Base-by-base conservation (phyloP, 1,139 yeast species). In the Blastobotrys apis region DNA sequence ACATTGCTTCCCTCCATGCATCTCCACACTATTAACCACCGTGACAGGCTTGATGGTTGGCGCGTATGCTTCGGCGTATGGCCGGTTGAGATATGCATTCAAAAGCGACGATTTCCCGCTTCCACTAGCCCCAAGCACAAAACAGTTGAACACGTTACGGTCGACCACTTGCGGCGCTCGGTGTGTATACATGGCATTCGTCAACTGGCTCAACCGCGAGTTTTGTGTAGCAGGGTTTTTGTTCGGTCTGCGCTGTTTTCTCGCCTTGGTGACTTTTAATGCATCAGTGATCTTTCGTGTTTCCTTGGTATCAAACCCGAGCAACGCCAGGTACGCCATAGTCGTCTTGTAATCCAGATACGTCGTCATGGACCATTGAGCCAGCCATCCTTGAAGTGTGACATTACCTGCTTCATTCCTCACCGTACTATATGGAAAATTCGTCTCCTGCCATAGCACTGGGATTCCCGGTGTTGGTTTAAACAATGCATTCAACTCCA, bases 341-440 rank as follows among this genome's bases (percentile, higher is more conserved):
- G 97, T 88, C 1, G 88, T 82, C 56, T 75, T 79, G 60, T 84
- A 81, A 56, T 88, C 95, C 32, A 92, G 68, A 56, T 81, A 87
- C 0, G 97, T 90, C 0, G 97, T 87, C 81, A 92, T 82, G 54
- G 92, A 83, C 98, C 98, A 92, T 58, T 92, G 97, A 0, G 98
- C 97, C 36, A 92, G 67, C 98, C 98, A 92, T 1, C 98, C 98
- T 66, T 92, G 97, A 26, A 92, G 66, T 0, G 97, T 86, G 2
- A 92, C 92, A 59, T 81, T 77, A 0, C 96, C 97, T 50, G 80
- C 81, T 52, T 87, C 96, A 60, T 88, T 90, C 47, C 95, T 77
- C 2, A 90, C 96, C 5, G 94, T 84, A 1, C 94, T 79, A 20
- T 76, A 71, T 0, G 98, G 98, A 57, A 92, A 92, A 54, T 81